Evolutionary conservation across 2,329 filamentous ascomycete species (phyloP), one percentile per base, ranked within the genome.

Genomic region (Claviceps sp.): DNA sequence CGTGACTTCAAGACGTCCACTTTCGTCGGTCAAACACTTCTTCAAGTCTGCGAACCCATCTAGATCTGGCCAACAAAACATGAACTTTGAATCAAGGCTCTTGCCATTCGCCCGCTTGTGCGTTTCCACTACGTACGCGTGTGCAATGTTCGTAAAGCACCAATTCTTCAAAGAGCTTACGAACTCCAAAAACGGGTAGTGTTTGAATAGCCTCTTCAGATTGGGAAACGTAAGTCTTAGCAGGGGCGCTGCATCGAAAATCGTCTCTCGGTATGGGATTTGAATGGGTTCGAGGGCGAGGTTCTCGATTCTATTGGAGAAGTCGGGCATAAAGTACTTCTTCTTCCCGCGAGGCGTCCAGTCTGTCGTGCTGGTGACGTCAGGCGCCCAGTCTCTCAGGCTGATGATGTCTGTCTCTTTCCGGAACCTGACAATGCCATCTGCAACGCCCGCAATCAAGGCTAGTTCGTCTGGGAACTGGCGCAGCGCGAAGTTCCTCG

Each of bases 31-130:
- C 24, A 7, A 26, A 26, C 6, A 55, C 37, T 57, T 57, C n/a
- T n/a, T n/a, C n/a, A 64, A 67, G 8, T 63, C 62, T 1, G 55
- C 51, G 38, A 67, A 58, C 0, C 61, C 56, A 4, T 61, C 57
- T 0, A 62, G 26, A 24, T 71, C 60, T 0, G 69, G 68, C 65
- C 67, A 70, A 24, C 61, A 65, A 50, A 60, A 60, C 2, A 65
- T 4, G 14, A 57, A 57, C 17, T 60, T 50, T 8, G 61, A 24
- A 8, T 64, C 56, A 8, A 62, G 60, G n/a, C 60, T 60, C 0
- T 60, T 24, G 0, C 60, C 62, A 6, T 55, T 47, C 7, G 58
- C 52, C 10, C 56, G 58, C 24, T 65, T 63, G 1, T 58, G 55
- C 4, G 62, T 61, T 41, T 64, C 57, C 1, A 62, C 52, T 39